Conservation (phyloP, 1,284 basidiomycete species). For the Termitomyces sp. region DNA sequence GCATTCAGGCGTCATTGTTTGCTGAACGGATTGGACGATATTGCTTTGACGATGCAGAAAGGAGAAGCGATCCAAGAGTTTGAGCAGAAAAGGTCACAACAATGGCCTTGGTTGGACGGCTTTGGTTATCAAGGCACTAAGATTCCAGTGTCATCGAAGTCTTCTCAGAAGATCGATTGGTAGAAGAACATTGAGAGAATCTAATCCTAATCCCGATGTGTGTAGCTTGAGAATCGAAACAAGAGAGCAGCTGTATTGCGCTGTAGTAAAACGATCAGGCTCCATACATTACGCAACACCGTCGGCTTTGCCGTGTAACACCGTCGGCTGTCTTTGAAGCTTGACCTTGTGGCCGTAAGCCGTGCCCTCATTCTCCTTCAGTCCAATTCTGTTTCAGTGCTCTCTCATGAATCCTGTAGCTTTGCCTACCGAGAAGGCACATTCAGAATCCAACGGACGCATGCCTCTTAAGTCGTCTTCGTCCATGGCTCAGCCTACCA, state of each 20-base stretch:
- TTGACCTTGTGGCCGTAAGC: neutral
- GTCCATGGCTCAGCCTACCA: slow-evolving; percentile 13
- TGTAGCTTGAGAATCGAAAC: neutral
- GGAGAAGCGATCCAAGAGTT: slow-evolving; percentile 66
- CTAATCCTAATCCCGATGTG: neutral
- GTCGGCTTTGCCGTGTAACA: neutral
- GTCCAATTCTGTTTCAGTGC: neutral
- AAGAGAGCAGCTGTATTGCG: neutral
- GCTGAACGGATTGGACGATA: slow-evolving; percentile 92
- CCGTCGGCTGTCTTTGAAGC: neutral
- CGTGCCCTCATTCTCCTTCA: neutral
- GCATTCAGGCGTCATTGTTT: slow-evolving; percentile 88
- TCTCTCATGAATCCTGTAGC: slow-evolving; percentile 12
- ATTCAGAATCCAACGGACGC: slow-evolving; percentile 6
- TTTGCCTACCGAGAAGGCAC: slow-evolving; percentile 6
- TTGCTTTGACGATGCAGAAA: slow-evolving; percentile 85
- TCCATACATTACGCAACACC: neutral
- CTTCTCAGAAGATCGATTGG: slow-evolving; percentile 72
- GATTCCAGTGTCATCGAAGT: slow-evolving; percentile 52
- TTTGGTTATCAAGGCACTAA: slow-evolving; percentile 81
- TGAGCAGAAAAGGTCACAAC: slow-evolving; percentile 68
- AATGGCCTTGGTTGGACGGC: slow-evolving; percentile 94
- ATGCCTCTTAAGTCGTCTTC: slow-evolving; percentile 3
- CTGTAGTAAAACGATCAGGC: neutral
- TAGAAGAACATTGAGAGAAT: slow-evolving; percentile 28